Percentiles rank a stretch among this genome's conserved stretches.
These are phyloP conservation scores for Cercospora brassicicola DNA, from an alignment of 2,329 filamentous ascomycete genomes.

Conservation along the genomic window DNA sequence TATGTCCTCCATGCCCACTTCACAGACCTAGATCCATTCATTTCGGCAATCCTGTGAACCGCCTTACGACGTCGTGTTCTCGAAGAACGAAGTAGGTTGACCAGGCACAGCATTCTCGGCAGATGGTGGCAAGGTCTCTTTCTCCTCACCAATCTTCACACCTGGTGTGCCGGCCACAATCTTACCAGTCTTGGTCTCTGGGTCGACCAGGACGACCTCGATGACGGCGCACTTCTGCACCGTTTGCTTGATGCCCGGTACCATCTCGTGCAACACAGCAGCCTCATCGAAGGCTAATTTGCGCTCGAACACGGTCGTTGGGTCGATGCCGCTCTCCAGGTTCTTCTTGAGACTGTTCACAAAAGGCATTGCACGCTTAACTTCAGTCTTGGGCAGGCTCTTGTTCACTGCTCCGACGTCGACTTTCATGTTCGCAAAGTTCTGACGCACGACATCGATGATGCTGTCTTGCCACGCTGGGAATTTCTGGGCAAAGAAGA, in stretches of 20 bases:
- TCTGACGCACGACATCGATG: conserved; percentile 72
- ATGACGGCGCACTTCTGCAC: conserved; percentile 67
- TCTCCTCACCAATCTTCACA: conserved; percentile 57
- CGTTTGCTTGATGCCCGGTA: conserved; percentile 73
- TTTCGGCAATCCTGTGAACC: not conserved
- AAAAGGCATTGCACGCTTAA: conserved; percentile 98
- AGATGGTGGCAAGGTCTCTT: conserved; percentile 56
- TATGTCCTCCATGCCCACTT: not conserved
- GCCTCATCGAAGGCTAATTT: conserved; percentile 86
- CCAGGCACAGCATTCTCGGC: conserved; percentile 81
- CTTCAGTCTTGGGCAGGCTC: conserved; percentile 79
- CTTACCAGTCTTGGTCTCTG: conserved; percentile 65
- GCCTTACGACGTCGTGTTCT: conserved; percentile 56
- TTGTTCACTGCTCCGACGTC: conserved; percentile 81
- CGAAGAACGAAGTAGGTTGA: conserved; percentile 77
- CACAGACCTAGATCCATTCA: not conserved
- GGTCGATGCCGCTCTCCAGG: conserved; percentile 63
- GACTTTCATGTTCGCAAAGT: conserved; percentile 64
- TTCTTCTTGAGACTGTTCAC: conserved; percentile 83
- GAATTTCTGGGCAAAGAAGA: conserved; percentile 77
- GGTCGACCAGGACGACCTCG: conserved; percentile 70
- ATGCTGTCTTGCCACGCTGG: conserved; percentile 91
- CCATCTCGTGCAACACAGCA: conserved; percentile 72
- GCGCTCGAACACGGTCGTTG: conserved; percentile 73
- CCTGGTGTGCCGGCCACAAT: conserved; percentile 55